Evolutionary conservation across 495 filamentous ascomycete genomes (phyloP), one percentile per base, ranked within the genome.

Genomic region (Delitschia confertaspora): DNA sequence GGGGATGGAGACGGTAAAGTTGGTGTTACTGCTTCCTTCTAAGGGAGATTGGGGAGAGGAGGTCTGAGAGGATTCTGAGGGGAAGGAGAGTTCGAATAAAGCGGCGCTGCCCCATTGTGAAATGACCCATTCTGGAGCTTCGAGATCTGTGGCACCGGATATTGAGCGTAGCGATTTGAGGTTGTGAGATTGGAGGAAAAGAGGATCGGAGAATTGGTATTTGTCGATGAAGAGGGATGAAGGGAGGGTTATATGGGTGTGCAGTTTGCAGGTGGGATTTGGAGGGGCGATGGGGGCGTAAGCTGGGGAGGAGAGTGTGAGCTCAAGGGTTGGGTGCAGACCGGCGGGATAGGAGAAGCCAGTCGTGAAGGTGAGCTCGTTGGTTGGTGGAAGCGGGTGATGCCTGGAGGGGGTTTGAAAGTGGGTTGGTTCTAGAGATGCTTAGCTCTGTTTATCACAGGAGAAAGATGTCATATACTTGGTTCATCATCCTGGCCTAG

Each of bases 331-430:
- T 6, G 91, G 91, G 63, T 98, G 91, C 8, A 96, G 71, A n/a
- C 91, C 88, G 0, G 78, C 81, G 3, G 88, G 91, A 2, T 61
- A 44, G 16, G 71, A 55, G 56, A 93, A 86, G 2, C 64, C 64
- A 19, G 69, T 58, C 6, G 43, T 55, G 45, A 72, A 82, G 18
- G 38, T 65, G 19, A 49, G 40, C 7, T 29, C 11, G 70, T 73
- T 71, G 14, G 61, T 53, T 22, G 39, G 59, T 26, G 59, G 66
- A 41, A 69, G 60, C 6, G 71, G 65, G 47, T 91, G 81, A 58
- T 98, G 91, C 0, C 88, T 79, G 6, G 87, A 80, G 16, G 87
- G 79, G 56, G 95, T 95, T n/a, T 84, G 77, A 69, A 98, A 95
- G 44, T 89, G 67, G 0, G 83, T 83, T 25, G 80, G 74, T 23